Evolutionary conservation across 2,329 filamentous ascomycete genomes (phyloP), one percentile per base, ranked within the genome.

Genomic region (Pseudocercospora pini-densiflorae): DNA sequence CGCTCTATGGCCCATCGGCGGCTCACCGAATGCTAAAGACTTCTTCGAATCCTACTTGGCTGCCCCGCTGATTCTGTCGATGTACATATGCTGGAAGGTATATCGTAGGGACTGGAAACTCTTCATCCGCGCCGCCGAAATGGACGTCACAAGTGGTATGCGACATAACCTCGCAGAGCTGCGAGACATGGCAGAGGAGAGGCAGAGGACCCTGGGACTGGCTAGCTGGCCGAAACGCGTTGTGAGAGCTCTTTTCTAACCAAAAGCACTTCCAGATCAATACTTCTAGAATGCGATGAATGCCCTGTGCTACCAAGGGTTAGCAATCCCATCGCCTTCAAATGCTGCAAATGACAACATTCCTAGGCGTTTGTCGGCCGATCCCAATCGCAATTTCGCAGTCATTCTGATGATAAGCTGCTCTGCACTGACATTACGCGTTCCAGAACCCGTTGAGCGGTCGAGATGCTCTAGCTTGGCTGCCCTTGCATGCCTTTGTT

Each of bases 1-100:
- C 59, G 92, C 91, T 27, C 88, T 92, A 4, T 93, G 89, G 75
- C 93, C 94, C 3, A 85, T 94, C 33, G 73, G 65, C 19, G 29
- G 67, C 8, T 31, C 12, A 1, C 65, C 64, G 27, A 62, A 66
- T 23, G 68, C 65, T 21, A 55, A 64, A 62, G 63, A 21, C 27
- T 74, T 72, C 63, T 76, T 74, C 66, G 51, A 69, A 54, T 62
- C 61, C 1, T 78, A 78, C 61, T 66, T 78, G 19, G 73, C 76
- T 6, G 74, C 69, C 3, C 73, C 73, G 0, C 55, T 78, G 33
- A 67, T 78, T 45, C 40, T 77, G 45, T 40, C 66, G 10, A 70
- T 72, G 61, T 78, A 75, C 62, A 19, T 75, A 33, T 59, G 49
- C 43, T 77, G 71, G 70, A 78, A 77, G 63, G 16, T 77, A 24